Evolutionary conservation across 352 stramenopile species (phyloP).

Genomic region (Globisporangium irregulare): DNA sequence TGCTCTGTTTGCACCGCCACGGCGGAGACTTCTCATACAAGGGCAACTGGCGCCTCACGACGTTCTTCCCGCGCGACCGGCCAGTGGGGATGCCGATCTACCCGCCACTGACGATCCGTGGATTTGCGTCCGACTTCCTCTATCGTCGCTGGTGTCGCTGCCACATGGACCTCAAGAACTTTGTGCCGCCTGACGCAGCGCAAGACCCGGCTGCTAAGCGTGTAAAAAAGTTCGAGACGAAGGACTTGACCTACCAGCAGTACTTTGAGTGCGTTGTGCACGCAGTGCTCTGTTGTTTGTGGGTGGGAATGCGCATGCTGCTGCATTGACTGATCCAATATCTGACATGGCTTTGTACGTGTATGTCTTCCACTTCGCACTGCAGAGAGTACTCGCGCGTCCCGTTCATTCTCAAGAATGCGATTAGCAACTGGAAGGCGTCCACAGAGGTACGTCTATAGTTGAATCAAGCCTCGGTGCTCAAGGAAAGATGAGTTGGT

Average conservation of each 20-base stretch:
- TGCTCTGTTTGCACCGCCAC: conserved; percentile 69
- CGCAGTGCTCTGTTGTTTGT: not conserved
- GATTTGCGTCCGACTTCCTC: conserved; percentile 79
- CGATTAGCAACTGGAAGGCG: conserved; percentile 72
- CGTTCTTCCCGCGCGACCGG: conserved; percentile 60
- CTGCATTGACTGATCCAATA: not conserved
- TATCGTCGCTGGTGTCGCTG: conserved; percentile 84
- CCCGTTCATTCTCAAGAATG: conserved; percentile 74
- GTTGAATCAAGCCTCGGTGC: not conserved
- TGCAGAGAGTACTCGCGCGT: conserved; percentile 59
- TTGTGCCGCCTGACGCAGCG: conserved; percentile 36
- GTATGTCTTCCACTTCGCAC: conserved; percentile 4
- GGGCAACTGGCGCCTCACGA: conserved; percentile 73
- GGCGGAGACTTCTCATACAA: conserved; percentile 65
- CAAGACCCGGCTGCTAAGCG: conserved; percentile 44
- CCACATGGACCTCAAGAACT: conserved; percentile 72
- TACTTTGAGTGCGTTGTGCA: conserved; percentile 62
- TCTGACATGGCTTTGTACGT: conserved; percentile 1
- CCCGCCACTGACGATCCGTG: conserved; percentile 27
- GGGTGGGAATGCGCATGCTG: not conserved
- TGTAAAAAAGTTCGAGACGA: conserved; percentile 52
- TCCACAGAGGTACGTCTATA: conserved; percentile 41
- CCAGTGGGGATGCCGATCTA: conserved; percentile 20
- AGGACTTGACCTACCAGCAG: conserved; percentile 55
- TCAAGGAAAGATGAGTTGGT: not conserved